A percentile compares a stretch with the other conserved stretches of the same genome.
phyloP scores from a whole-genome alignment of 768 basidiomycete genomes.

The Mrakia hoshinonis region DNA sequence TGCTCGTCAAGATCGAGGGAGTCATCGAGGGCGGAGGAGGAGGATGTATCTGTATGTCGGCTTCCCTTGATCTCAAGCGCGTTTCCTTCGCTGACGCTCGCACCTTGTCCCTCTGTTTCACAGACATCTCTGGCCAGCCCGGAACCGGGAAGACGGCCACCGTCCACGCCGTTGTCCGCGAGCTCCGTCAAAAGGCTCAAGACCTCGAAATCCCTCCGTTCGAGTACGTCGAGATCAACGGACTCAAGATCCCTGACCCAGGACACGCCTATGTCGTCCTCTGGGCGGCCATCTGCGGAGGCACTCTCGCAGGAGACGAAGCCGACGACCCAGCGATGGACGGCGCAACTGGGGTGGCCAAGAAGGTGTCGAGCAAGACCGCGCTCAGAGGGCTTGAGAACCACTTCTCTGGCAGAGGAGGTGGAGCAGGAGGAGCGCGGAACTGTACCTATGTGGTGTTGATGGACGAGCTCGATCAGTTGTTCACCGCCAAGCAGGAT shows the following conservation, averaged over 20 bases:
- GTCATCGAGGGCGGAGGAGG: conserved; percentile 86
- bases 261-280: conserved; percentile 82
- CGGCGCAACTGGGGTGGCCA: conserved; percentile 45
- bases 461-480: conserved; percentile 97
- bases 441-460: conserved; percentile 87
- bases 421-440: conserved; percentile 54
- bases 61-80: not conserved
- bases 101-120: not conserved
- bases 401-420: conserved; percentile 55
- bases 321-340: not conserved
- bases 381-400: conserved; percentile 67
- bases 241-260: conserved; percentile 84
- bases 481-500: conserved; percentile 91
- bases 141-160: conserved; percentile 98
- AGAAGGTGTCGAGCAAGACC: conserved; percentile 65
- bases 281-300: conserved; percentile 86
- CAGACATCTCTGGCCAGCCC: conserved; percentile 97
- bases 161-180: conserved; percentile 82
- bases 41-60: conserved; percentile 78
- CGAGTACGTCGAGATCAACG: conserved; percentile 95
- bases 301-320: conserved; percentile 39
- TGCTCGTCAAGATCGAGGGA: conserved; percentile 68
- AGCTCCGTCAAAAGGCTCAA: conserved; percentile 80
- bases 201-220: conserved; percentile 82
- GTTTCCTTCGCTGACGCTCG: not conserved